Base-by-base conservation (phyloP, 805 yeast genomes). In the Lachancea mirantina region DNA sequence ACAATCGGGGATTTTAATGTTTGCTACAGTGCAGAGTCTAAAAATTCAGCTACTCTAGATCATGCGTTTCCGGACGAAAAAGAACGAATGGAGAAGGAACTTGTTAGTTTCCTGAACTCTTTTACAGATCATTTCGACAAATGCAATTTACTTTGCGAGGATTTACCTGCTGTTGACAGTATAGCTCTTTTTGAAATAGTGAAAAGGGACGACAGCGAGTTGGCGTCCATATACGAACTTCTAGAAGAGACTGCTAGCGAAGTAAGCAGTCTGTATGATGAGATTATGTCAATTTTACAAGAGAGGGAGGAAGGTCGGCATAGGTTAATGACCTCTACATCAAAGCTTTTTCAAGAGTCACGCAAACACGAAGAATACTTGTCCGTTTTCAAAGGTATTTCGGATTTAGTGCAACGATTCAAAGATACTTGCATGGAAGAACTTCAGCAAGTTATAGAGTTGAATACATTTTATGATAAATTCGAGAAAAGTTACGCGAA, bases 111-210 rank as follows among this genome's bases (percentile, higher is more conserved):
- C 11, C 60, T 88, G 20, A 77, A 75, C 35, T 74, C 87, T 47
- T 61, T 87, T 28, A 79, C 95, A 8, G 74, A 73, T 34, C 95
- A 87, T 58, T 84, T 77, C 47, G 96, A 87, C 54, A 85, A 83
- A 50, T 82, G 94, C 44, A 45, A 61, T 8, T 34, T 68, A n/a
- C 47, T 52, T 14, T 50, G 59, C n/a, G 47, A 55, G 1, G 34
- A 43, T 9, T 41, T 52, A 0, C 35, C 52, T 3, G 49, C 39
- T 5, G 45, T 38, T 1, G 67, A 62, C 34, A 60, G 60, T 38
- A 32, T 44, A 17, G 67, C 71, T 43, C 50, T 74, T 9, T 53
- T 65, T 11, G 52, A 61, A 2, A 72, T 78, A 2, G 58, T 81
- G 3, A 56, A 57, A 13, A 64, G 64, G 28, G 88, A 78, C 47